Conservation (phyloP, 2,329 filamentous ascomycete genomes). For the Alternaria hordeiaustralica region DNA sequence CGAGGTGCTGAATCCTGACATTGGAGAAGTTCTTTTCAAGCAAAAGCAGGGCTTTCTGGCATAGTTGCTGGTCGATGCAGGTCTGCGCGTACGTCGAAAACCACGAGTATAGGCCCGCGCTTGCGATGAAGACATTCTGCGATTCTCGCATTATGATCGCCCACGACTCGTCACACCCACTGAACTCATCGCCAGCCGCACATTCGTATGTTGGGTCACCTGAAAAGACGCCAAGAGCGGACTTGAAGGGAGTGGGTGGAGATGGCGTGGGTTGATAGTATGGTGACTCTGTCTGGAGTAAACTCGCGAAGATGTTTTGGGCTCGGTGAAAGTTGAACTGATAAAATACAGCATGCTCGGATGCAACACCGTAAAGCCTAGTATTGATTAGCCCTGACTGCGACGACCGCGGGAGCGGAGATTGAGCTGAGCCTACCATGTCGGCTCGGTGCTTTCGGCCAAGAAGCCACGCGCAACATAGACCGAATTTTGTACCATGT, state of each 20-base stretch:
- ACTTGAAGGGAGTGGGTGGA: neutral
- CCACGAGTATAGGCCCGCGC: neutral
- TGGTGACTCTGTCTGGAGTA: slow-evolving; percentile 89
- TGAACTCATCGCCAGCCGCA: neutral
- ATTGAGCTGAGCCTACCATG: slow-evolving; percentile 27
- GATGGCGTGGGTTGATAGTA: slow-evolving; percentile 46
- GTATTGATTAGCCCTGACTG: neutral
- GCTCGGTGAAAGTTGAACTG: slow-evolving; percentile 84
- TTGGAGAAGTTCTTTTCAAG: neutral
- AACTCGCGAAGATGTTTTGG: slow-evolving; percentile 76
- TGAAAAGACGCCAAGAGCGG: neutral
- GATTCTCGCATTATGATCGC: neutral
- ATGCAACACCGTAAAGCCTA: slow-evolving; percentile 54
- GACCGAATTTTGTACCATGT: slow-evolving; percentile 60
- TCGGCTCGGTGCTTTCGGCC: slow-evolving; percentile 63
- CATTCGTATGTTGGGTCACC: neutral
- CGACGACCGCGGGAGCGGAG: neutral
- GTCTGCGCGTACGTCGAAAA: neutral
- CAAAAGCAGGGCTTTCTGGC: neutral
- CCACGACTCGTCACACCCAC: slow-evolving; percentile 3
- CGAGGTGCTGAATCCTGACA: neutral
- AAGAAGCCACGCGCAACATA: slow-evolving; percentile 74
- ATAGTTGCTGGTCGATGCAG: neutral
- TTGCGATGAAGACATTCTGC: neutral
- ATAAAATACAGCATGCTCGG: slow-evolving; percentile 64